Percentiles rank a stretch among this genome's conserved stretches.
Conservation (phyloP, 768 basidiomycete species). For the Suillus subalutaceus region DNA sequence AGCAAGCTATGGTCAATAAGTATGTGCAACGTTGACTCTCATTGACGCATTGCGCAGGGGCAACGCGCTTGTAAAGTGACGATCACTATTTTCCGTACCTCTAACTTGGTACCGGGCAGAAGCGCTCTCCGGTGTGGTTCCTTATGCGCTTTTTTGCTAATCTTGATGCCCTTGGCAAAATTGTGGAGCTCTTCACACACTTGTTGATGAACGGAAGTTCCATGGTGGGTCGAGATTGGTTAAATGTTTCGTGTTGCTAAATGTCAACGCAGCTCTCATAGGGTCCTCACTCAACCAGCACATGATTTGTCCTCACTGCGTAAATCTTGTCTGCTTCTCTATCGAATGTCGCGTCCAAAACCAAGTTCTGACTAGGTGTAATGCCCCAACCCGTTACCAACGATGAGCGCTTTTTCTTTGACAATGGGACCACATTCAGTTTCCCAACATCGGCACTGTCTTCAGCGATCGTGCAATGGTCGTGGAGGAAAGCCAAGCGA, state of each 20-base stretch:
- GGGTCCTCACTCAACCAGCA: neutral
- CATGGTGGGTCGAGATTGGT: neutral
- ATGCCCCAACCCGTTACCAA: no score
- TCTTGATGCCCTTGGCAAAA: neutral
- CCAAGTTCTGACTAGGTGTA: no score
- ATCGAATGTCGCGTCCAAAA: neutral
- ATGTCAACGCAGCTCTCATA: neutral
- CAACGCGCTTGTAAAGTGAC: slow-evolving; percentile 13
- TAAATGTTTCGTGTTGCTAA: neutral
- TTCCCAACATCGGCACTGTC: no score
- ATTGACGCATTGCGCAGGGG: slow-evolving; percentile 21
- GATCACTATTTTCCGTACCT: neutral
- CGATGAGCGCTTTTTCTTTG: neutral
- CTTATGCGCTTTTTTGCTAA: neutral
- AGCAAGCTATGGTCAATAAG: slow-evolving; percentile 78
- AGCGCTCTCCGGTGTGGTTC: neutral
- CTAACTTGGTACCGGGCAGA: neutral
- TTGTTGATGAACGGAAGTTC: neutral
- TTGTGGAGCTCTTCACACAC: neutral
- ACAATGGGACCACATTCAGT: neutral
- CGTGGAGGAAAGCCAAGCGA: no score
- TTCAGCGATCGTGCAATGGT: no score
- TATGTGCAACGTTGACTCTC: slow-evolving; percentile 37
- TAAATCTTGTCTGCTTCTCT: neutral
- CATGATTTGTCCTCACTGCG: no score